Conservation (phyloP, 176 grass and related monocot genomes). For the Oryza rufipogon region DNA sequence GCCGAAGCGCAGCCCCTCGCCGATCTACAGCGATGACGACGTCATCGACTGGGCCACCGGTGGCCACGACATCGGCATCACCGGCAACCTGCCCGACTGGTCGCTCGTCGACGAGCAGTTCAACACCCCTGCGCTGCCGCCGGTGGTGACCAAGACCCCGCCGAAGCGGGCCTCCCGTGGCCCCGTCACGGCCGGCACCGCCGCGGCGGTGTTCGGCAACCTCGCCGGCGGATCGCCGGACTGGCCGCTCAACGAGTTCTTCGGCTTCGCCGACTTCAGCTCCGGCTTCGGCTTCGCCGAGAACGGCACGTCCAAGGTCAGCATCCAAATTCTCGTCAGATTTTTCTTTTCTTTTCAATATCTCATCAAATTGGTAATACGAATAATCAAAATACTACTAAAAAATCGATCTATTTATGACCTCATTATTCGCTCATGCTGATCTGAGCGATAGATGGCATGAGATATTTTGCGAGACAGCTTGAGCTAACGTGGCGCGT, state of each 20-base stretch:
- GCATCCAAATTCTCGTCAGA: not conserved
- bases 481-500: not conserved
- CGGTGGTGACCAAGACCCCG: constrained; percentile 3
- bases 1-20: constrained; percentile 39
- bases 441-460: not conserved
- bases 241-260: constrained; percentile 83
- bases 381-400: not conserved
- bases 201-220: constrained; percentile 21
- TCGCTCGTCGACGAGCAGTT: constrained; percentile 56
- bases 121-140: not conserved
- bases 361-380: not conserved
- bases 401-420: not conserved
- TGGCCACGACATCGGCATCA: constrained; percentile 35
- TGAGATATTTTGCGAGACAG: not conserved
- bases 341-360: no score
- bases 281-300: constrained; percentile 64
- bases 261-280: constrained; percentile 67
- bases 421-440: not conserved
- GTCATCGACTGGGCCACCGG: constrained; percentile 43
- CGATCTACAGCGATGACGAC: constrained; percentile 50
- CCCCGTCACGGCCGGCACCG: not conserved
- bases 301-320: constrained; percentile 77
- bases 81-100: constrained; percentile 54
- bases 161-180: constrained; percentile 36
- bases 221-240: constrained; percentile 43